These are phyloP conservation scores for Tetrapisispora namnaoensis DNA, from an alignment of 805 yeast species.

Conservation along the genomic window DNA sequence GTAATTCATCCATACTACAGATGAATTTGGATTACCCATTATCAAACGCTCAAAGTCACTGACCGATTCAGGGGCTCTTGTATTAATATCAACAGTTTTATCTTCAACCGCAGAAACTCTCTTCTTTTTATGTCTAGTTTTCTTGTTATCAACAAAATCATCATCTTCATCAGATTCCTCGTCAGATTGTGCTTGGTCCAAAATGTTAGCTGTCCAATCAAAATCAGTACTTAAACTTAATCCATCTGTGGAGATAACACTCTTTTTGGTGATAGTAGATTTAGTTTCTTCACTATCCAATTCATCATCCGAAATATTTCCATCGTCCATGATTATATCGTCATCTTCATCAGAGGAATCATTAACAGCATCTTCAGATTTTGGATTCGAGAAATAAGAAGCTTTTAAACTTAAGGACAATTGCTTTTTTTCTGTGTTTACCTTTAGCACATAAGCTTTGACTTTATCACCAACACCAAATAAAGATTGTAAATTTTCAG, in stretches of 20 bases:
- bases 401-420: constrained; percentile 91
- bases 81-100: constrained; percentile 71
- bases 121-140: constrained; percentile 40
- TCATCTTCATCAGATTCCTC: constrained; percentile 50
- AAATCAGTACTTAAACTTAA: constrained; percentile 72
- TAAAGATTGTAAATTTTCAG: constrained; percentile 48
- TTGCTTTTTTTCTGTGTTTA: constrained; percentile 58
- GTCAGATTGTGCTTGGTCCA: constrained; percentile 64
- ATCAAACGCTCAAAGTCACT: constrained; percentile 86
- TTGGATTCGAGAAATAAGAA: constrained; percentile 49
- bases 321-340: constrained; percentile 24
- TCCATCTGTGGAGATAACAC: constrained; percentile 36
- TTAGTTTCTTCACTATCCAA: constrained; percentile 26
- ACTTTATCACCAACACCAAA: constrained; percentile 89
- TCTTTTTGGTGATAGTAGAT: constrained; percentile 16
- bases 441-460: constrained; percentile 64
- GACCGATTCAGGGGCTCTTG: constrained; percentile 85
- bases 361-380: constrained; percentile 22
- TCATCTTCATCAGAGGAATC: constrained; percentile 16
- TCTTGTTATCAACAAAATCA: constrained; percentile 35
- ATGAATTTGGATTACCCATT: constrained; percentile 87
- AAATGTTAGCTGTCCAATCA: constrained; percentile 89
- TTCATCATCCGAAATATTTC: constrained; percentile 22
- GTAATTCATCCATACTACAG: constrained; percentile 93
- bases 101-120: constrained; percentile 48